Conservation (phyloP, 108 stramenopile species). For the Stephanodiscus triporus region DNA sequence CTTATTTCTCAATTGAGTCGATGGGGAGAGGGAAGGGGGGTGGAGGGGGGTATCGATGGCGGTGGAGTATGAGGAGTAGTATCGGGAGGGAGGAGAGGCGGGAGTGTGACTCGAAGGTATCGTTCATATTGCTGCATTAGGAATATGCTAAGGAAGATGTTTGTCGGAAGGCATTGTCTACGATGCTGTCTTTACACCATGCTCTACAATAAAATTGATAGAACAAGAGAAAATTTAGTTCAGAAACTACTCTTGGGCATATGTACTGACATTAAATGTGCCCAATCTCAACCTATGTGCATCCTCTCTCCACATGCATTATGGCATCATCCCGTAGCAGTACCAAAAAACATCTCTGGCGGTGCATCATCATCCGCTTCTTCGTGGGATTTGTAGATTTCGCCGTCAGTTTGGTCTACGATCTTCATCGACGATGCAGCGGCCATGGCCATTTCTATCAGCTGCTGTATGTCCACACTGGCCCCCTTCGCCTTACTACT, state of each 20-base stretch:
- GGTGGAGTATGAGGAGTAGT: no score
- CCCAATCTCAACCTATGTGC: no score
- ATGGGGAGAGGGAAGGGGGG: no score
- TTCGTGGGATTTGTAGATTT: background rate
- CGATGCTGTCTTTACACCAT: background rate
- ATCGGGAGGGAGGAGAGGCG: background rate
- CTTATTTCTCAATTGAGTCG: slow-evolving; percentile 40
- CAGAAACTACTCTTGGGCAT: no score
- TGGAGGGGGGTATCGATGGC: no score
- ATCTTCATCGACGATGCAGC: slow-evolving; percentile 25
- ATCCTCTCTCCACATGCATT: no score
- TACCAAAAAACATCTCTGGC: slow-evolving; percentile 22
- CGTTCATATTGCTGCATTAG: background rate
- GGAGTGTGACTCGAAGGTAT: background rate
- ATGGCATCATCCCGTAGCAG: background rate
- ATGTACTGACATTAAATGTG: no score
- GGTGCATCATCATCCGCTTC: slow-evolving; percentile 28
- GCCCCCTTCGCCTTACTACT: no score
- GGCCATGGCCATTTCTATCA: slow-evolving; percentile 32
- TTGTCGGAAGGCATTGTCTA: background rate
- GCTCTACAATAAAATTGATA: background rate
- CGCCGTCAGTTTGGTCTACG: background rate
- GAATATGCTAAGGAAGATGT: no score
- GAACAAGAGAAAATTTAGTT: background rate
- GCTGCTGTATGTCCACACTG: slow-evolving; percentile 32